Evolutionary conservation across 2,329 filamentous ascomycete genomes (phyloP).

Genomic region (Colletotrichum cuscutae): DNA sequence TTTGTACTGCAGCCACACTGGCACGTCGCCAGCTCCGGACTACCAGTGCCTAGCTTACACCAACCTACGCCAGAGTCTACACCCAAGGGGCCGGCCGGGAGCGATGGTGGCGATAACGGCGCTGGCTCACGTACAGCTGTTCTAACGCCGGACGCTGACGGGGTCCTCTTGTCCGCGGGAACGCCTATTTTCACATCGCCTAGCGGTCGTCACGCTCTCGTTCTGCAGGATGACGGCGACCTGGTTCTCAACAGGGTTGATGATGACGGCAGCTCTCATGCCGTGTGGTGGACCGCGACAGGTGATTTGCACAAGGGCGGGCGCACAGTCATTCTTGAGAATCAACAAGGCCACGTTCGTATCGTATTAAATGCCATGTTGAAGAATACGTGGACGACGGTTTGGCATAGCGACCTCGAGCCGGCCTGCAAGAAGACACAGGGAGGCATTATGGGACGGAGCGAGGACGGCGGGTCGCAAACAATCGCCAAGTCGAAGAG

Average conservation of each 20-base stretch:
- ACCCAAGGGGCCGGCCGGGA: background rate
- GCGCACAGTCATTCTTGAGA: conserved; percentile 16
- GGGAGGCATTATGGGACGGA: background rate
- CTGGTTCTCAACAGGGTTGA: conserved; percentile 25
- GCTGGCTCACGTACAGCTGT: background rate
- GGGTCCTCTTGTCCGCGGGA: conserved; percentile 20
- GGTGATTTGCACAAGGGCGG: conserved; percentile 19
- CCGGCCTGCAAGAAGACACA: conserved; percentile 2
- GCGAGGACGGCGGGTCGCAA: background rate
- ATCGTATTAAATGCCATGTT: conserved; percentile 17
- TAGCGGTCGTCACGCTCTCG: conserved; percentile 21
- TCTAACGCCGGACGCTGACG: conserved; percentile 14
- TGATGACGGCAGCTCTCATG: conserved; percentile 6
- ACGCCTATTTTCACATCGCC: conserved; percentile 22
- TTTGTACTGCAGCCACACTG: conserved; percentile 17
- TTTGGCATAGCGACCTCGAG: conserved; percentile 35
- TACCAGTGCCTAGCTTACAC: background rate
- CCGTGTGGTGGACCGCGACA: conserved; percentile 35
- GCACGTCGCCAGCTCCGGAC: conserved; percentile 1
- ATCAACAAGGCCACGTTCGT: conserved; percentile 3
- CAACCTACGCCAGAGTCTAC: background rate
- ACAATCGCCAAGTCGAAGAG: background rate
- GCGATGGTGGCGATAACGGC: background rate
- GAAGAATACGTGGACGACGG: conserved; percentile 21
- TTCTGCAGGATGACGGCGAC: conserved; percentile 31